Evolutionary conservation across 2,329 filamentous ascomycete species (phyloP), one percentile per base, ranked within the genome.

Genomic region (Hymenoscyphus albidus): DNA sequence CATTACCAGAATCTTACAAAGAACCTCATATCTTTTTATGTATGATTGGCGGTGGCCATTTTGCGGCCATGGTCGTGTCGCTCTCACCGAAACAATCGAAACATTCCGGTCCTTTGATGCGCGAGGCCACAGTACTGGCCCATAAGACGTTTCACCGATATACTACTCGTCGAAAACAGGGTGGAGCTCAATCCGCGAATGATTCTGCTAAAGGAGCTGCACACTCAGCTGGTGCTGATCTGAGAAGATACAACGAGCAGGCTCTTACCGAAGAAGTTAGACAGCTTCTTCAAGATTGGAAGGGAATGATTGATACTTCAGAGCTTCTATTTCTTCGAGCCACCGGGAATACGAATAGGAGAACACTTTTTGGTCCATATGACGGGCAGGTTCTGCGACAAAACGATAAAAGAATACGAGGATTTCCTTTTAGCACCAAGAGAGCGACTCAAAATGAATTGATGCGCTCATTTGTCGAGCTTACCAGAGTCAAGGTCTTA

Each of bases 71-170:
- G 93, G 83, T 98, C 12, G 91, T 99, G 12, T 93, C 93, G 0
- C 83, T 98, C 3, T 87, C 92, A 0, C 93, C 95, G 0, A 91
- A 93, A 67, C 81, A 90, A 62, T 85, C 86, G 44, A 94, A 91
- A 74, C 86, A 86, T 61, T 80, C 83, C 16, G 90, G 90, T 0
- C 82, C 89, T 1, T 85, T 96, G 74, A 93, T 96, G 69, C 85
- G 92, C 62, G 91, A 96, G 73, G 92, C 94, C 5, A 90, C 89
- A 0, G 92, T 98, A 0, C 83, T 97, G 56, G 94, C 93, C 0
- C 94, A 98, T 78, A 99, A 99, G 80, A 97, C 94, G 0, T 99
- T 98, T 77, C 96, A 99, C 77, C 86, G 95, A 64, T 99, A 99
- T 75, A 99, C 96, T 0, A 99, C 95, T 5, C 85, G 95, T 69